Evolutionary conservation across 176 grass and related monocot species (phyloP).

Genomic region (Eragrostis nindensis): DNA sequence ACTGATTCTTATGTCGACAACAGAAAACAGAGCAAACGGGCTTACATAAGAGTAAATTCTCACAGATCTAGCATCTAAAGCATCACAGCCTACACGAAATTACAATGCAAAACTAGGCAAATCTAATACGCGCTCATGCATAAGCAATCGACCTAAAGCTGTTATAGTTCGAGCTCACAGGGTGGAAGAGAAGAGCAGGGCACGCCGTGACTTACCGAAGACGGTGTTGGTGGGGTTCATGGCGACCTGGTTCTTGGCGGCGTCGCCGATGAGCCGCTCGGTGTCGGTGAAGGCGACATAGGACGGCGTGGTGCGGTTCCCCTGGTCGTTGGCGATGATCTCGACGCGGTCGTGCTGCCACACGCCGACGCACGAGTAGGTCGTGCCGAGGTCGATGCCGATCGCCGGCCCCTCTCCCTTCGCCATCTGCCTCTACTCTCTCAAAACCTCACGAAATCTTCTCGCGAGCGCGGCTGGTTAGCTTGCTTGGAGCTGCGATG

Average conservation of each 20-base stretch:
- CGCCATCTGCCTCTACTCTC: conserved; percentile 31
- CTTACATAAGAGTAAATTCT: neutral
- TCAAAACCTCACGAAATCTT: neutral
- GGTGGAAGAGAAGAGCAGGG: fast-evolving
- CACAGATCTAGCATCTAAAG: neutral
- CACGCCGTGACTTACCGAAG: conserved; percentile 55
- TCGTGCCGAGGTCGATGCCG: conserved; percentile 88
- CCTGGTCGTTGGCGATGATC: conserved; percentile 97
- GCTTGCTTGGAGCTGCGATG: neutral
- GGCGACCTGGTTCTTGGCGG: conserved; percentile 96
- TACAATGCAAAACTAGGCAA: neutral
- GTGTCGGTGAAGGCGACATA: conserved; percentile 88
- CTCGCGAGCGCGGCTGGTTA: neutral
- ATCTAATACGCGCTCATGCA: neutral
- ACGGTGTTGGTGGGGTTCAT: conserved; percentile 96
- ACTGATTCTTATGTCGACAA: too few relatives aligned
- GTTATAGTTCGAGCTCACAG: neutral
- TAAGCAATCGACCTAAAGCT: neutral
- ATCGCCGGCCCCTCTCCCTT: conserved; percentile 88
- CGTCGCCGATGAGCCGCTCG: conserved; percentile 84
- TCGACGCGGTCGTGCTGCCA: conserved; percentile 96
- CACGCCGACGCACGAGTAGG: conserved; percentile 89
- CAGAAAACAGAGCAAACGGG: neutral
- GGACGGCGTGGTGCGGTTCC: conserved; percentile 84
- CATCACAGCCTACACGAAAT: neutral